These are phyloP conservation scores for Microbotryomycetes sp. DNA, from an alignment of 1,284 basidiomycete genomes.

Conservation along the genomic window DNA sequence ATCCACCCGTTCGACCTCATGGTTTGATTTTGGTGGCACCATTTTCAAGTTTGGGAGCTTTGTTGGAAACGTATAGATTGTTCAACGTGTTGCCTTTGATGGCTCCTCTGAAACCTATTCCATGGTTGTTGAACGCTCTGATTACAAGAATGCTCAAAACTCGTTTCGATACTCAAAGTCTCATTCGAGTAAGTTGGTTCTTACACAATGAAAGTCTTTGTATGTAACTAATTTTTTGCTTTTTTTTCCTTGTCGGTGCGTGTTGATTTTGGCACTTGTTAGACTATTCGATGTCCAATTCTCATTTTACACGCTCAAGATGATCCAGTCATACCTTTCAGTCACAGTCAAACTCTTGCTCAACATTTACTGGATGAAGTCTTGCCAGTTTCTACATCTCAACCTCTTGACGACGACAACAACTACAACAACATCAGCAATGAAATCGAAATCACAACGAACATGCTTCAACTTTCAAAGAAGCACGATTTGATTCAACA, in stretches of 20 bases:
- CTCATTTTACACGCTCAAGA: slow-evolving; percentile 72
- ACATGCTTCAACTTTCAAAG: slow-evolving; percentile 41
- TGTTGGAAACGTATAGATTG: slow-evolving; percentile 61
- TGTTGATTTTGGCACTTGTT: no score
- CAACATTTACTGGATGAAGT: slow-evolving; percentile 54
- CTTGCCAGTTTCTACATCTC: slow-evolving; percentile 51
- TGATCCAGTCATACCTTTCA: slow-evolving; percentile 71
- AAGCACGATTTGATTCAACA: slow-evolving; percentile 50
- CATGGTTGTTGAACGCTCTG: slow-evolving; percentile 45
- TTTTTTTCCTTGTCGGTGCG: no score
- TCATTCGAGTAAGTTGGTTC: slow-evolving; percentile 51
- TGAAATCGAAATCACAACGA: slow-evolving; percentile 39
- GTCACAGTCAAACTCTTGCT: slow-evolving; percentile 61
- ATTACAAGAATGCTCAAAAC: slow-evolving; percentile 55
- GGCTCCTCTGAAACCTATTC: slow-evolving; percentile 62
- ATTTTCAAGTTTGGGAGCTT: slow-evolving; percentile 59
- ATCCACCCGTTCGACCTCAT: slow-evolving; percentile 44
- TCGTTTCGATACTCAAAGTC: slow-evolving; percentile 58
- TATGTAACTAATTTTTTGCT: slow-evolving; percentile 7
- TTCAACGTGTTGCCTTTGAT: slow-evolving; percentile 57
- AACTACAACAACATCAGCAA: no score
- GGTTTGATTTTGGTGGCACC: slow-evolving; percentile 70
- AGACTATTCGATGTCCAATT: slow-evolving; percentile 60
- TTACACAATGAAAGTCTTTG: background rate
- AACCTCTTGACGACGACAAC: slow-evolving; percentile 26